Conservation (phyloP, 202 grass and related monocot genomes). For the Brachypodium distachyon region DNA sequence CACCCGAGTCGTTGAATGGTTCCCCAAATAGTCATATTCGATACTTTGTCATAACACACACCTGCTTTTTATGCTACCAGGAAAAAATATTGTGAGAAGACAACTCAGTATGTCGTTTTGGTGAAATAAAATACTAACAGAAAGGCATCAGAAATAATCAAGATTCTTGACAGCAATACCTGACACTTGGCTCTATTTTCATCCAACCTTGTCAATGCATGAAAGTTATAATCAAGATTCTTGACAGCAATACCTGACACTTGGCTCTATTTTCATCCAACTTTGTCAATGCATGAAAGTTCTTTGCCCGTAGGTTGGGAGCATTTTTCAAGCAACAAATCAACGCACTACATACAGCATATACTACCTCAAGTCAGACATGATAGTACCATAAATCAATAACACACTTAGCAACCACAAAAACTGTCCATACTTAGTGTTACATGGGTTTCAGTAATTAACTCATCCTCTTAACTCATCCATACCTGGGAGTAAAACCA, state of each 20-base stretch:
- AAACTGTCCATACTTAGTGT: slow-evolving; percentile 61
- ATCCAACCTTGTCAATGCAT: no score
- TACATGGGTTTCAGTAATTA: slow-evolving; percentile 72
- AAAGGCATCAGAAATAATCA: slow-evolving; percentile 1
- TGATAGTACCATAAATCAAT: background rate
- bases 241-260: slow-evolving; percentile 61
- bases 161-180: slow-evolving; percentile 30
- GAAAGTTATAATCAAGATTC: background rate
- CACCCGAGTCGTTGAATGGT: slow-evolving; percentile 98
- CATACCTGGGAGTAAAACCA: slow-evolving; percentile 5
- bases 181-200: slow-evolving; percentile 99
- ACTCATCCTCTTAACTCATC: no score
- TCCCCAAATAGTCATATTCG: slow-evolving; percentile 98
- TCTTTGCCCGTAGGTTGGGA: slow-evolving; percentile 75
- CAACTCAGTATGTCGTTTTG: background rate
- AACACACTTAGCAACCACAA: slow-evolving; percentile 6
- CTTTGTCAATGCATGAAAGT: slow-evolving; percentile 85
- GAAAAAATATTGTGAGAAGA: slow-evolving; percentile 13
- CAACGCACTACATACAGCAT: slow-evolving; percentile 53
- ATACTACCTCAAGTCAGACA: slow-evolving; percentile 10
- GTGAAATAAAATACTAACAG: background rate
- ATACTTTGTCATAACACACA: slow-evolving; percentile 96
- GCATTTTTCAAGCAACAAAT: slow-evolving; percentile 98
- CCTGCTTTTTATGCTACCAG: slow-evolving; percentile 91
- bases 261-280: slow-evolving; percentile 99